These are phyloP conservation scores for Phaeomoniella chlamydospora DNA, from an alignment of 2,329 filamentous ascomycete species.

Conservation along the genomic window DNA sequence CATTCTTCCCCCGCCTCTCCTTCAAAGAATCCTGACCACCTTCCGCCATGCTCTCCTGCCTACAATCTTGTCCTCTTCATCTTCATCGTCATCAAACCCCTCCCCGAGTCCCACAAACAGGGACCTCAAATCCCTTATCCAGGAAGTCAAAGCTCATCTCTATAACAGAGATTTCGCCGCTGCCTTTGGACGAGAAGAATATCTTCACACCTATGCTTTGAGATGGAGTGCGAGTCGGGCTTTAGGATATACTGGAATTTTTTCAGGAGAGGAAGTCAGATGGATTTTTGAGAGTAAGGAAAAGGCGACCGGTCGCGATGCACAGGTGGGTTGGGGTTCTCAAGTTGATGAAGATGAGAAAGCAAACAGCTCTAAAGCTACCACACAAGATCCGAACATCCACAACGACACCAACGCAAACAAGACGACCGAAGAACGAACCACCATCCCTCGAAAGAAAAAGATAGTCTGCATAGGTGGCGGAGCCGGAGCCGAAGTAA, in stretches of 20 bases:
- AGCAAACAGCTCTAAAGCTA: no score
- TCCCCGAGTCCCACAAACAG: conserved; percentile 15
- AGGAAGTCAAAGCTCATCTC: conserved; percentile 72
- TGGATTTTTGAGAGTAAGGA: conserved; percentile 7
- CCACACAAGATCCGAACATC: no score
- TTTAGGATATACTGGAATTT: conserved; percentile 60
- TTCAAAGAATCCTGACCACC: background rate
- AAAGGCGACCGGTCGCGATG: conserved; percentile 2
- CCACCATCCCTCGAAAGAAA: conserved; percentile 1
- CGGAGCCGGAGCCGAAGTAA: conserved; percentile 52
- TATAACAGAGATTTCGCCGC: conserved; percentile 71
- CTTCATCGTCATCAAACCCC: conserved; percentile 16
- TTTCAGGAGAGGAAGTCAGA: conserved; percentile 18
- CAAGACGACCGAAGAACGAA: no score
- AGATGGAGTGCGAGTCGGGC: conserved; percentile 83
- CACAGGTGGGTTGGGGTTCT: background rate
- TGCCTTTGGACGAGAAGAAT: conserved; percentile 60
- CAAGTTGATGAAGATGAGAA: background rate
- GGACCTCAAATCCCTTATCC: conserved; percentile 44
- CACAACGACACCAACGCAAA: no score
- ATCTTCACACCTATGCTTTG: conserved; percentile 70
- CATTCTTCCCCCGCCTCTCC: background rate
- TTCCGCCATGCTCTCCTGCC: background rate
- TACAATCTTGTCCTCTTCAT: background rate
- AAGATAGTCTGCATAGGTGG: conserved; percentile 46